Evolutionary conservation across 176 grass and related monocot genomes (phyloP), one percentile per base, ranked within the genome.

Genomic region (Hordeum vulgare): DNA sequence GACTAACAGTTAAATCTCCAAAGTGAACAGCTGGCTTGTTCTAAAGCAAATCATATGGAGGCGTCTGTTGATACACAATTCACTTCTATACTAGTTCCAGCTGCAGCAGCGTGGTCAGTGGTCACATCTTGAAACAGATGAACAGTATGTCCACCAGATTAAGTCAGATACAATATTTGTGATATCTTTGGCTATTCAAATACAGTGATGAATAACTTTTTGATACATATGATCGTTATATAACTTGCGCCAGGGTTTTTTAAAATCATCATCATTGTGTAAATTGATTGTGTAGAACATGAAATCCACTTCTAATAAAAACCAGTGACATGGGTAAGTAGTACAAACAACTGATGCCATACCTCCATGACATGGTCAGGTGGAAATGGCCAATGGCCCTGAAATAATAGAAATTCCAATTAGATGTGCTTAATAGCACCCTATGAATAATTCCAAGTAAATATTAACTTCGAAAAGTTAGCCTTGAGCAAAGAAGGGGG

Each of bases 311-410:
- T 78, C 35, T 27, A 71, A 66, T 26, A 21, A 74, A 74, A 88
- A 73, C 37, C 8, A 81, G 54, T 25, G 44, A 1, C 23, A 3
- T 23, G 60, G 34, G 28, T 6, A 73, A 28, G 23, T 27, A 42
- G 26, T 45, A 33, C 24, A 42, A 61, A 79, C 15, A 54, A 77
- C 68, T 51, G 13, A 63, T 54, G 45, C 17, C 57, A 81, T 94
- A 91, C 96, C 96, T 99, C 96, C 93, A 99, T 99, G 71, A 99
- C 29, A 78, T 94, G 89, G 41, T 95, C 85, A 81, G 85, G 85
- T 44, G 96, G 91, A 84, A 99, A 99, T 85, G 96, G 96, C 93
- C 96, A 99, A 78, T 96, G 93, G 87, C 85, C 91, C 96, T 99
- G 93, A 77, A 93, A 93, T 74, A 24, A 29, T 66, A 63, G 41